phyloP scores from a whole-genome alignment of 1,139 yeast genomes.

The Kodamaea sp. region DNA sequence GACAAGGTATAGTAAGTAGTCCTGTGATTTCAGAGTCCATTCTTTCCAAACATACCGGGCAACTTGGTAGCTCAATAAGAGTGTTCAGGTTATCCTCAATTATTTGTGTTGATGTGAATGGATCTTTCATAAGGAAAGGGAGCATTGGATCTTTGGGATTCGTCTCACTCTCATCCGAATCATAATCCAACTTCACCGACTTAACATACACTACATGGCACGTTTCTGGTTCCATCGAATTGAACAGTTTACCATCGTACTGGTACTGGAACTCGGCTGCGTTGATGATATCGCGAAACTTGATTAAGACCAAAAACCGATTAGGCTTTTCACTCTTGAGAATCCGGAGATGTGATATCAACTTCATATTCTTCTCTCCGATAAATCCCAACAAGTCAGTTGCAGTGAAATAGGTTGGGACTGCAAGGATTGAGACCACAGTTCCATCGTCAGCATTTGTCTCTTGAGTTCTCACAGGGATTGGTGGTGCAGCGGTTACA shows the following conservation, averaged over 20 bases:
- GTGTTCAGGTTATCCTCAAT: conserved; percentile 4
- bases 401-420: conserved; percentile 86
- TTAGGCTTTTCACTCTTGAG: conserved; percentile 67
- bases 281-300: conserved; percentile 56
- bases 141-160: conserved; percentile 33
- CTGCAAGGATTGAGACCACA: conserved; percentile 76
- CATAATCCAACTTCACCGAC: conserved; percentile 47
- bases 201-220: conserved; percentile 77
- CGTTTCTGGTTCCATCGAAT: conserved; percentile 84
- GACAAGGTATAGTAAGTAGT: conserved; percentile 83
- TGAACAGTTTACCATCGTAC: conserved; percentile 76
- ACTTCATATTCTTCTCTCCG: conserved; percentile 58
- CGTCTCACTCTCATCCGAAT: conserved; percentile 16
- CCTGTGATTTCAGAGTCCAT: conserved; percentile 87
- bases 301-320: conserved; percentile 74
- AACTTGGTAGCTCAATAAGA: conserved; percentile 76
- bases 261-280: conserved; percentile 66
- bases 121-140: conserved; percentile 75
- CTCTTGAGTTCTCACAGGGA: conserved; percentile 1
- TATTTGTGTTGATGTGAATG: conserved; percentile 44
- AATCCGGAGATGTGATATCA: conserved; percentile 72
- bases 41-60: conserved; percentile 91
- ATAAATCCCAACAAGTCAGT: conserved; percentile 81
- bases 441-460: conserved; percentile 45
- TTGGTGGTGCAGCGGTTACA: conserved; percentile 6